Evolutionary conservation across 805 yeast genomes (phyloP).

Genomic region (Barnettozyma populi): DNA sequence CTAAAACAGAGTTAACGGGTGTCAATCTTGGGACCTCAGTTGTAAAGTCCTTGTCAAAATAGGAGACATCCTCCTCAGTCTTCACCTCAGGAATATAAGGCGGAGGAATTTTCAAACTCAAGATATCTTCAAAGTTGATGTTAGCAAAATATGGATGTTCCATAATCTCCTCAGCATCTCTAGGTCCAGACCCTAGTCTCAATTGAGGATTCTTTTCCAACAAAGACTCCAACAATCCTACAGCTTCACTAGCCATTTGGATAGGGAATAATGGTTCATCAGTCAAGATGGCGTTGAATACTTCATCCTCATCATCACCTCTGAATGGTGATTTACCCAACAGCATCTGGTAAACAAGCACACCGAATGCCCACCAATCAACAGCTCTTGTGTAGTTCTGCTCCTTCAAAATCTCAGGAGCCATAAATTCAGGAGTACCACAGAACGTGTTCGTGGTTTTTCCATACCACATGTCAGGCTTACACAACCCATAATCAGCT

Average conservation of each 20-base stretch:
- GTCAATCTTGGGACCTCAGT: slow-evolving; percentile 92
- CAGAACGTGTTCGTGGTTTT: slow-evolving; percentile 91
- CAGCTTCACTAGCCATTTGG: slow-evolving; percentile 96
- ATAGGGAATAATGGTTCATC: slow-evolving; percentile 97
- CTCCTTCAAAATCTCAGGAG: slow-evolving; percentile 93
- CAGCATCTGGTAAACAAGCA: slow-evolving; percentile 90
- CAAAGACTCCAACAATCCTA: slow-evolving; percentile 84
- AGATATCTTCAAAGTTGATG: slow-evolving; percentile 83
- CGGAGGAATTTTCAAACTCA: slow-evolving; percentile 66
- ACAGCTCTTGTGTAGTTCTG: slow-evolving; percentile 91
- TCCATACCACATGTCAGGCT: slow-evolving; percentile 84
- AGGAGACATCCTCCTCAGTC: slow-evolving; percentile 85
- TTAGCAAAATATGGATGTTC: slow-evolving; percentile 90
- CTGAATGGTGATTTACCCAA: slow-evolving; percentile 95
- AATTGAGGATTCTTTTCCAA: slow-evolving; percentile 81
- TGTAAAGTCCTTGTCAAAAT: slow-evolving; percentile 93
- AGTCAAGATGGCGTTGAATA: slow-evolving; percentile 90
- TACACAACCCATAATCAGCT: slow-evolving; percentile 97
- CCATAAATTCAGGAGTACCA: slow-evolving; percentile 99
- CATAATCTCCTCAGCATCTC: slow-evolving; percentile 92
- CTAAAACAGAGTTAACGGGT: slow-evolving; percentile 84
- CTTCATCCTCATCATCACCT: slow-evolving; percentile 96
- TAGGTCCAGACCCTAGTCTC: slow-evolving; percentile 82
- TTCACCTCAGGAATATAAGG: slow-evolving; percentile 87
- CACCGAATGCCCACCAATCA: slow-evolving; percentile 99